Conservation (phyloP, 371 early-diverging fungal species). For the Lichtheimia ornata region DNA sequence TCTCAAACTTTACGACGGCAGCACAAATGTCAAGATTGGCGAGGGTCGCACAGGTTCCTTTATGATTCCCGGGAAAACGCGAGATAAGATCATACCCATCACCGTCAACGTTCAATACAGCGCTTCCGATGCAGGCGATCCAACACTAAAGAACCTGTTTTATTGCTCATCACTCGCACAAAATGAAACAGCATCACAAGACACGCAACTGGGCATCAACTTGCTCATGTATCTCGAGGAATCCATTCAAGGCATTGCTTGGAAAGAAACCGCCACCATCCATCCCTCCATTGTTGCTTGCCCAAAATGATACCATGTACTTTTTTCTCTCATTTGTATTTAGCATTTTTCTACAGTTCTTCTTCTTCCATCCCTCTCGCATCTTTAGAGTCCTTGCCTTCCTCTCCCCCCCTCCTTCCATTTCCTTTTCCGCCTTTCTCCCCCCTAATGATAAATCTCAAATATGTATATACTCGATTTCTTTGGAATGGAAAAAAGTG, state of each 20-base stretch:
- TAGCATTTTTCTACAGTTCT: background rate
- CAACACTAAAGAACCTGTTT: conserved; percentile 3
- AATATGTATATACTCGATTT: too few species aligned
- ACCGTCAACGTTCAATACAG: conserved; percentile 18
- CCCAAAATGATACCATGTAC: conserved; percentile 7
- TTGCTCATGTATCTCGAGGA: conserved; percentile 27
- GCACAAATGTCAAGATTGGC: conserved; percentile 16
- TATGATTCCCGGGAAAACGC: conserved; percentile 11
- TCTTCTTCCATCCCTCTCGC: too few species aligned
- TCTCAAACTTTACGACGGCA: conserved; percentile 12
- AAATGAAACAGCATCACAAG: conserved; percentile 5
- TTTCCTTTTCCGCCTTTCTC: too few species aligned
- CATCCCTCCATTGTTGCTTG: conserved; percentile 27
- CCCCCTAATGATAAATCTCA: too few species aligned
- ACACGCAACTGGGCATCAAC: conserved; percentile 22
- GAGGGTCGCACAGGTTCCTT: conserved; percentile 20
- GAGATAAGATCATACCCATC: conserved; percentile 5
- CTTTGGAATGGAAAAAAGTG: too few species aligned
- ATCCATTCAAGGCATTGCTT: conserved; percentile 31
- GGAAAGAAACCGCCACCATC: conserved; percentile 21
- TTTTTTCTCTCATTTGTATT: background rate
- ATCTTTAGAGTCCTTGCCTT: too few species aligned
- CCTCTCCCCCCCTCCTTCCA: too few species aligned
- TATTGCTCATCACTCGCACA: background rate
- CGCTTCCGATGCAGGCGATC: conserved; percentile 9